Evolutionary conservation across 2,329 filamentous ascomycete species (phyloP), one percentile per base, ranked within the genome.

Genomic region (Malbranchea zuffiana): DNA sequence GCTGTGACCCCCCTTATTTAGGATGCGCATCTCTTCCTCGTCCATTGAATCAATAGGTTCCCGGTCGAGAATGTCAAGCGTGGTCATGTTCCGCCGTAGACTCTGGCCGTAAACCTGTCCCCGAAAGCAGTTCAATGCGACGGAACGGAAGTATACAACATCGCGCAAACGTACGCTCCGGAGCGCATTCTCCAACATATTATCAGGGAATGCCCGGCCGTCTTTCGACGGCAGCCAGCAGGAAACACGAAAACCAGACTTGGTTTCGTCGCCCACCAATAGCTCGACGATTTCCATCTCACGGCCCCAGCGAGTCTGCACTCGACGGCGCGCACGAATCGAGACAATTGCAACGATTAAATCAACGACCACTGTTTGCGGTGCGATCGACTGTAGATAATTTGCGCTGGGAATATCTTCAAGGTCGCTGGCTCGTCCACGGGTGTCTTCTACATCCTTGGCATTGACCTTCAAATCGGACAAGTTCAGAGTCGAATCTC

Each of bases 21-120:
- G 10, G 34, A 19, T 17, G 2, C 61, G n/a, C n/a, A 55, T 32
- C 72, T 67, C 15, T 61, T 63, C 1, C 63, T 54, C 55, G 53
- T 71, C 75, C 24, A 53, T 67, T 47, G 61, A 63, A 40, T 72
- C 69, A 6, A 72, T 52, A 42, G 61, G 67, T 39, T 66, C 61
- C 15, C 75, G 68, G 49, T 75, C 75, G 12, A 92, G 59, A 28
- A 92, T 60, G 44, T 78, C 69, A 17, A 88, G 63, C 43, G 71
- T 75, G 3, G 83, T 87, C 48, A 82, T 70, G 5, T 75, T 75
- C 44, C 72, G 73, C 18, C 80, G 74, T 44, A 95, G 61, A 51
- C 80, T 90, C 55, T 92, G 82, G 0, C 88, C 87, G 49, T 90
- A 86, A 0, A 95, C 87, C 48, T 73, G 78, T 31, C 75, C 74